Conservation (phyloP, 2,329 filamentous ascomycete species). For the Acrocalymma vagum region DNA sequence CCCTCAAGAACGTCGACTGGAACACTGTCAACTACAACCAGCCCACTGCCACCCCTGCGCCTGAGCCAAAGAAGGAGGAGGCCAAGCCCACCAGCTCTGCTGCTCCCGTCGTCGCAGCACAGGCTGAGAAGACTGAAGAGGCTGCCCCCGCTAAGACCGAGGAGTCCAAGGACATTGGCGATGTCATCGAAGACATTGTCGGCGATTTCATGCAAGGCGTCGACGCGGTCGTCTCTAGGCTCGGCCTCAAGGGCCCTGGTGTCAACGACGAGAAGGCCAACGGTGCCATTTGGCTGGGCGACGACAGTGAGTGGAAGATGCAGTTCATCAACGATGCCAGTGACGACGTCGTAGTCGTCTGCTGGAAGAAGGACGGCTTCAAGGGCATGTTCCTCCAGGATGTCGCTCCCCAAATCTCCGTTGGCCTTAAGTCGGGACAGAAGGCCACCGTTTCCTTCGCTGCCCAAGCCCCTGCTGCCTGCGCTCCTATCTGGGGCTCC, state of each 20-base stretch:
- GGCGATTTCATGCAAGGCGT: conserved; percentile 28
- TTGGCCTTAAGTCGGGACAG: conserved; percentile 48
- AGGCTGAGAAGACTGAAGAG: conserved; percentile 8
- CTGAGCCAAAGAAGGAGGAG: conserved; percentile 19
- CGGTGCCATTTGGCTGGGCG: conserved; percentile 46
- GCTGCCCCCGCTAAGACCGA: conserved; percentile 12
- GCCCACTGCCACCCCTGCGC: conserved; percentile 14
- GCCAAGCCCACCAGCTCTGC: conserved; percentile 15
- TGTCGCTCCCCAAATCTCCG: conserved; percentile 46
- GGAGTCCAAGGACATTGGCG: conserved; percentile 6
- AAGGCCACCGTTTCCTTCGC: conserved; percentile 49
- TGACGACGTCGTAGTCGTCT: conserved; percentile 42
- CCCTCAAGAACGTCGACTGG: conserved; percentile 40
- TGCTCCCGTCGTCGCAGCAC: conserved; percentile 7
- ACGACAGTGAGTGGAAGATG: conserved; percentile 41
- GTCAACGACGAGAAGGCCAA: conserved; percentile 38
- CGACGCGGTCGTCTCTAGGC: conserved; percentile 22
- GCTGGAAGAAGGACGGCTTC: conserved; percentile 46
- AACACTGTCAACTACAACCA: conserved; percentile 33
- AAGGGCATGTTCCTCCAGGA: conserved; percentile 48
- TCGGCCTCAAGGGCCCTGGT: conserved; percentile 32
- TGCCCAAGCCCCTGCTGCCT: conserved; percentile 50
- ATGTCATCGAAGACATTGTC: conserved; percentile 21
- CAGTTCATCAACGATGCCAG: conserved; percentile 46
- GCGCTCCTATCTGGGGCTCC: conserved; percentile 47